A percentile compares a stretch with the other conserved stretches of the same genome.
phyloP scores from a whole-genome alignment of 345 rosid genomes.

The Toxicodendron radicans region DNA sequence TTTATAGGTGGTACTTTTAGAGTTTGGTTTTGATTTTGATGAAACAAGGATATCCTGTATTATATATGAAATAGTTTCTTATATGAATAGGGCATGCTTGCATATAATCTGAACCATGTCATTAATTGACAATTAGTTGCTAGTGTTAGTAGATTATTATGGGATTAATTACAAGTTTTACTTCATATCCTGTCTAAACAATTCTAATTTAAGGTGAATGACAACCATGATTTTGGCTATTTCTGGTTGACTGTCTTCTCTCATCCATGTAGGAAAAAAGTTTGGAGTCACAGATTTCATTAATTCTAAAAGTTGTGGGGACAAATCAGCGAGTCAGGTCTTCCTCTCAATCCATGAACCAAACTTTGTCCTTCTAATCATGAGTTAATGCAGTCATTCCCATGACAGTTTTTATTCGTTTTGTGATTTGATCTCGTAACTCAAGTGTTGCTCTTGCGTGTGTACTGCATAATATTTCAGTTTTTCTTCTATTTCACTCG shows the following conservation, averaged over 20 bases:
- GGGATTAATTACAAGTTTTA: background rate
- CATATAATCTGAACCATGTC: background rate
- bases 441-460: background rate
- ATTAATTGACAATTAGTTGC: conserved; percentile 2
- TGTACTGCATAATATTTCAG: background rate
- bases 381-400: background rate
- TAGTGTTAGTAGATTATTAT: background rate
- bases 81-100: background rate
- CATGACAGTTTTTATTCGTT: background rate
- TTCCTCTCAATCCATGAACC: conserved; percentile 7
- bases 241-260: conserved; percentile 11
- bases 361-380: background rate
- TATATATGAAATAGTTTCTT: too few species aligned
- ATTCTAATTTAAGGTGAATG: background rate
- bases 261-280: conserved; percentile 44
- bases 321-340: conserved; percentile 66
- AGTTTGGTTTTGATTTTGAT: background rate
- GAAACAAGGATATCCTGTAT: background rate
- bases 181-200: background rate
- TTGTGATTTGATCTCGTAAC: background rate
- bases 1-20: background rate
- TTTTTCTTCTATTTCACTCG: background rate
- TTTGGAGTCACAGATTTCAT: conserved; percentile 83
- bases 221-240: background rate
- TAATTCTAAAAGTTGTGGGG: conserved; percentile 42